Base-by-base conservation (phyloP, 768 basidiomycete species). In the Boletus tylopilopsis region DNA sequence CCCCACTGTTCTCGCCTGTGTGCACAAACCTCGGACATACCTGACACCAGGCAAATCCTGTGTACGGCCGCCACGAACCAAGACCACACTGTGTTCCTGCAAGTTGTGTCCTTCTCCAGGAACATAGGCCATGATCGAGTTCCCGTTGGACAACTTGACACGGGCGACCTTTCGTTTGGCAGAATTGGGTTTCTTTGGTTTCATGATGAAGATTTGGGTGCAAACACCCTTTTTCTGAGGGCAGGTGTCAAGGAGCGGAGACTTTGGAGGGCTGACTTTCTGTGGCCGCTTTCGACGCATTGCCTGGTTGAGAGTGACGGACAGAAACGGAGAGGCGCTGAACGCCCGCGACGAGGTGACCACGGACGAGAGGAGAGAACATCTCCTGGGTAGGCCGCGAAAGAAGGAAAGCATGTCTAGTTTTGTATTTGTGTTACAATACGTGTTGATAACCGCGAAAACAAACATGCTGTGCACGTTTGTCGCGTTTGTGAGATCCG, bases 11-110 rank as follows among this genome's bases (percentile, higher is more conserved):
- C 32, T 24, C 41, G 13, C 24, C 44, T 36, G 13, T 4, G 36
- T n/a, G 23, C 32, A 47, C 11, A 35, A n/a, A 37, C 24, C 18
- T n/a, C 12, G 18, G 21, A 69, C 81, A 44, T 58, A 96, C 96
- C 90, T 84, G 24, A 97, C 90, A 79, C 96, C 94, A 32, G 95
- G 95, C 67, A 98, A 76, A 84, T 99, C 96, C 74, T 97, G 94
- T 2, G 93, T 87, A 71, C 93, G 81, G 13, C 96, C 96, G 5
- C 96, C 96, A 60, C 94, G 75, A n/a, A 98, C 81, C 37, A 97
- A 69, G 2, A 98, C 94, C 5, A 98, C 95, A 69, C 87, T 88
- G 63, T 99, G 96, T 67, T 98, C 96, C 72, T 98, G 96, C 61
- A 98, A 69, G 64, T 96, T 97, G 67, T 98, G 95, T 1, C 96